Evolutionary conservation across 1,139 yeast species (phyloP).

Genomic region (Arxiozyma bovina): DNA sequence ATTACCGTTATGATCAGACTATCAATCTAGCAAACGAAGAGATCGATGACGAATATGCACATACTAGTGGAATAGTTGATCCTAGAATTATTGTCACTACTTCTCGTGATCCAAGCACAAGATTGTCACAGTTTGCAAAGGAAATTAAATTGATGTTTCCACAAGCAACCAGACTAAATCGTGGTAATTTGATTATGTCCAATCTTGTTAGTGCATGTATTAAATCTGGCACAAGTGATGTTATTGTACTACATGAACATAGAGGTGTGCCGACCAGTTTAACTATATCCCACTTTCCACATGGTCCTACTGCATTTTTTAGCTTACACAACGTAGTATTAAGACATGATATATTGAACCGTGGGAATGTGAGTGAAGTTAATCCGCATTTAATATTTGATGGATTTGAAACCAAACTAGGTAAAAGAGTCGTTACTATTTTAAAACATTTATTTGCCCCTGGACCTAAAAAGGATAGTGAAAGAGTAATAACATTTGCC

Average conservation of each 20-base stretch:
- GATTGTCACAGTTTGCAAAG: conserved; percentile 82
- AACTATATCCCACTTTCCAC: conserved; percentile 91
- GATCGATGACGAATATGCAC: conserved; percentile 84
- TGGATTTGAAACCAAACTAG: conserved; percentile 75
- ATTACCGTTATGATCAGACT: conserved; percentile 62
- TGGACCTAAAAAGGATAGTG: conserved; percentile 84
- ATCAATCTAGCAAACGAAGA: conserved; percentile 51
- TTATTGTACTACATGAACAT: conserved; percentile 85
- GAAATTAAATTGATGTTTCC: conserved; percentile 87
- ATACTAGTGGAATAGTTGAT: conserved; percentile 77
- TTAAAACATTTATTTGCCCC: conserved; percentile 91
- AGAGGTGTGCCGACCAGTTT: conserved; percentile 96
- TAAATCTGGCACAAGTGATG: conserved; percentile 66
- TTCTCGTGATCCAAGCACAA: conserved; percentile 80
- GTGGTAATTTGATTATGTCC: conserved; percentile 88
- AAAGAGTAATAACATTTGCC: conserved; percentile 84
- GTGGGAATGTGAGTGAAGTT: conserved; percentile 84
- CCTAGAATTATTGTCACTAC: conserved; percentile 94
- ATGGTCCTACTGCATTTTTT: conserved; percentile 94
- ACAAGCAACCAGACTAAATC: conserved; percentile 74
- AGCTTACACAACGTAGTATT: conserved; percentile 89
- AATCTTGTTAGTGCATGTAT: conserved; percentile 79
- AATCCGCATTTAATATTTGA: conserved; percentile 93
- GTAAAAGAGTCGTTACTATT: conserved; percentile 71
- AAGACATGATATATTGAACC: conserved; percentile 81